These are phyloP conservation scores for Curvularia verruculosa DNA, from an alignment of 2,329 filamentous ascomycete species.

Conservation along the genomic window DNA sequence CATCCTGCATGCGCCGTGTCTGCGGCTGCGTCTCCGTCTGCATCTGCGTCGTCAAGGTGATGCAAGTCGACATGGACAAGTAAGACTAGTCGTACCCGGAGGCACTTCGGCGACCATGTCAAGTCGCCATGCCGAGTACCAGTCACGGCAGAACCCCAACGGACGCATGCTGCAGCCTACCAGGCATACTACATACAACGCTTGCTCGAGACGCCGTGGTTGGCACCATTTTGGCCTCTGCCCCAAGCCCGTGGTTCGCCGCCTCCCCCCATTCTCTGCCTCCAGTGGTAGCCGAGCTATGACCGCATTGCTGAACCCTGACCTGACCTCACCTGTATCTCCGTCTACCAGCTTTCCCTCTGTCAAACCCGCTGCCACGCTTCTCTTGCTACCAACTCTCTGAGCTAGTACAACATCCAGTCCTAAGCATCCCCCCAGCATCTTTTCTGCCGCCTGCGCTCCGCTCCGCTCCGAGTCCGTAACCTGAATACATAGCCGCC, in stretches of 20 bases:
- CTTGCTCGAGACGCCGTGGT: neutral
- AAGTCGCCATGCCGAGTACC: neutral
- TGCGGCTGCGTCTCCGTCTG: neutral
- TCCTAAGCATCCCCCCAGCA: no score
- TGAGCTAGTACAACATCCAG: neutral
- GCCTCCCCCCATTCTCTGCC: neutral
- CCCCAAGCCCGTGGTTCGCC: constrained; percentile 1
- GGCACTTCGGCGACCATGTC: neutral
- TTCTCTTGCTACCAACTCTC: neutral
- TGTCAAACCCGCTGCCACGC: constrained; percentile 1
- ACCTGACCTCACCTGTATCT: constrained; percentile 10
- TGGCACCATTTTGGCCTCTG: neutral
- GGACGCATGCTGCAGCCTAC: neutral
- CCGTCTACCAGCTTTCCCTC: constrained; percentile 11
- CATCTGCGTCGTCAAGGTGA: neutral
- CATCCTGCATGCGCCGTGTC: neutral
- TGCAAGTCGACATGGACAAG: neutral
- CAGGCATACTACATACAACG: neutral
- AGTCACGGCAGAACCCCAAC: constrained; percentile 2
- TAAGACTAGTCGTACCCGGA: neutral
- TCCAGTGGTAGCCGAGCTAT: constrained; percentile 22
- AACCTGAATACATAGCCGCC: neutral
- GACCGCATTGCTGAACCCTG: constrained; percentile 24
- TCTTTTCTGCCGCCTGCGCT: neutral
- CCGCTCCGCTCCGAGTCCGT: constrained; percentile 1